These are phyloP conservation scores for Saccharomycopsis hybrid DNA, from an alignment of 1,139 yeast genomes.

Conservation along the genomic window DNA sequence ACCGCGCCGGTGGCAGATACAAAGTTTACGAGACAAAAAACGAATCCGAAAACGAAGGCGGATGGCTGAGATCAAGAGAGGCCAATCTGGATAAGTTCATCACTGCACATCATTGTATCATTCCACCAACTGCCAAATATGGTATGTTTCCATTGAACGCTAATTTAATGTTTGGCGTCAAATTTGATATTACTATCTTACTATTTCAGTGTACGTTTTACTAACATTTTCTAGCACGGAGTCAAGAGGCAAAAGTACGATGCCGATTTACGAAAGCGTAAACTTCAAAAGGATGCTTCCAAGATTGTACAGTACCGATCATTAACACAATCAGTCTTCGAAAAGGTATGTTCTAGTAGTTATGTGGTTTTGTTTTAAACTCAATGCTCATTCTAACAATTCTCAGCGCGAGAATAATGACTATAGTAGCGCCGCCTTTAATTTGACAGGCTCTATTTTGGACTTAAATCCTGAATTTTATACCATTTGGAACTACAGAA, in stretches of 20 bases:
- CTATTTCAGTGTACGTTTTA: neutral
- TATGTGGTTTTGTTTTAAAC: no score
- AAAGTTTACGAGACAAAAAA: no score
- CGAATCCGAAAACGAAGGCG: no score
- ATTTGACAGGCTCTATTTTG: constrained; percentile 50
- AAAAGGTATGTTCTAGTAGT: constrained; percentile 8
- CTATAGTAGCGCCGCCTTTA: constrained; percentile 40
- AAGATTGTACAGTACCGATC: constrained; percentile 50
- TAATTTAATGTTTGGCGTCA: no score
- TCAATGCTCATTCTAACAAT: no score
- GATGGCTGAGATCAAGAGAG: no score
- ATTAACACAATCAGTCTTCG: constrained; percentile 40
- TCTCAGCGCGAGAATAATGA: constrained; percentile 23
- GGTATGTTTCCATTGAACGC: no score
- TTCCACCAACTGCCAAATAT: no score
- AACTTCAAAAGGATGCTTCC: constrained; percentile 46
- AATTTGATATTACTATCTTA: no score
- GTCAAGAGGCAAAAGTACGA: constrained; percentile 55
- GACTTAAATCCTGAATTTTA: constrained; percentile 78
- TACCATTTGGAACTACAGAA: constrained; percentile 83
- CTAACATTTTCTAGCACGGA: constrained; percentile 46
- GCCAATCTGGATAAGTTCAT: no score
- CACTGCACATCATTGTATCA: no score
- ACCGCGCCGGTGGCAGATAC: no score
- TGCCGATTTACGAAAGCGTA: constrained; percentile 49